Conservation (phyloP, 345 rosid genomes). For the Microcos paniculata region DNA sequence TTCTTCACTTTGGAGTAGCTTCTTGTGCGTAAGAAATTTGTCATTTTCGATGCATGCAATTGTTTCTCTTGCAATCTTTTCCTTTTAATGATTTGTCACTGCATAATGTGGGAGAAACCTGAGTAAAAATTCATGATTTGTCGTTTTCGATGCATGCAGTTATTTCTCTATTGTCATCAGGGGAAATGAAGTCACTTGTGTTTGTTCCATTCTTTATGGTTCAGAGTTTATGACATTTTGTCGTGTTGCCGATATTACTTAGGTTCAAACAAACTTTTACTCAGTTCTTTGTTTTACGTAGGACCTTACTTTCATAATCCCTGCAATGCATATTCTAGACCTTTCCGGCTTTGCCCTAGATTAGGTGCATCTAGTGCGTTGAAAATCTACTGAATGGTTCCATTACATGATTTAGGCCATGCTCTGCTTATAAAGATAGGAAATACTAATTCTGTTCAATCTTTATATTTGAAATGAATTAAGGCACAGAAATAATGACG, state of each 20-base stretch:
- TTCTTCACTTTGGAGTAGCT: not conserved
- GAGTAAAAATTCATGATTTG: not conserved
- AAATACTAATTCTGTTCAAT: not conserved
- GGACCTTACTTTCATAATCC: not conserved
- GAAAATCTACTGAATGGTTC: not conserved
- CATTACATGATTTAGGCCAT: not conserved
- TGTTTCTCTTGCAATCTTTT: not conserved
- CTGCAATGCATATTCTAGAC: not conserved
- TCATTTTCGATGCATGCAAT: too few relatives aligned
- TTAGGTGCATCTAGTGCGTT: not conserved
- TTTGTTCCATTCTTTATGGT: slow-evolving; percentile 10
- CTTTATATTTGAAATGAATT: not conserved
- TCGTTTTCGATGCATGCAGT: not conserved
- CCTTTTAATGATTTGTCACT: slow-evolving; percentile 6
- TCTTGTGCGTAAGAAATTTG: not conserved
- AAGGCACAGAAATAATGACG: not conserved
- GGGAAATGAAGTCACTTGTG: not conserved
- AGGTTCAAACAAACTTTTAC: not conserved
- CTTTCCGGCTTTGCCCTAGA: not conserved
- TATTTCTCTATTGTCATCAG: not conserved
- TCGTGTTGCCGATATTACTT: not conserved
- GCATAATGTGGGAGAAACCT: slow-evolving; percentile 1
- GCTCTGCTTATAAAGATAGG: not conserved
- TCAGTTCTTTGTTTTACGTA: slow-evolving; percentile 1
- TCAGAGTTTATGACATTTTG: slow-evolving; percentile 15